Percentiles rank a stretch among this genome's conserved stretches.
phyloP scores from a whole-genome alignment of 371 early-diverging fungal species.

The Zopfochytrium polystomum region DNA sequence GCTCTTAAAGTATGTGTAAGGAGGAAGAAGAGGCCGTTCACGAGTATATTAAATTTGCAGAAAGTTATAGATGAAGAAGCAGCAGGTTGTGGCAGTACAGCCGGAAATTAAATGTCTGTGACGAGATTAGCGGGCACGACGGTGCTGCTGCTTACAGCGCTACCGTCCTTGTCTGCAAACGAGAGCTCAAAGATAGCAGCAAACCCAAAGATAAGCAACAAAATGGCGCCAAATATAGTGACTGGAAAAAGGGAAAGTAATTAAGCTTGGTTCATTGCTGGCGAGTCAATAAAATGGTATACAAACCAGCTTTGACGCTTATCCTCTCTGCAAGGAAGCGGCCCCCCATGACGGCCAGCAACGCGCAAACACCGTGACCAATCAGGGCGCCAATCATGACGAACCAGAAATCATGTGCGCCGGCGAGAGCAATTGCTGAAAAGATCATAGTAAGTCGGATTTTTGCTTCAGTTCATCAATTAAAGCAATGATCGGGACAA shows the following conservation, averaged over 20 bases:
- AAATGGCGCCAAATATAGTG: conserved; percentile 75
- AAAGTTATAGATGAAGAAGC: too few species aligned
- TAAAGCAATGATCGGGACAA: conserved; percentile 5
- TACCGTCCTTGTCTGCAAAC: too few species aligned
- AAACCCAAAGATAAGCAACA: conserved; percentile 80
- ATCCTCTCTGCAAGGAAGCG: conserved; percentile 80
- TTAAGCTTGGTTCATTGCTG: conserved; percentile 3
- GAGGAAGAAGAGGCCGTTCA: too few species aligned
- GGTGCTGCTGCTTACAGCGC: too few species aligned
- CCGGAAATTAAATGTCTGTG: too few species aligned
- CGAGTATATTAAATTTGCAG: too few species aligned
- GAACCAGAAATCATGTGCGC: conserved; percentile 66
- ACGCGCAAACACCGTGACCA: conserved; percentile 91
- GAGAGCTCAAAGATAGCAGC: too few species aligned
- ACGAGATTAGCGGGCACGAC: too few species aligned
- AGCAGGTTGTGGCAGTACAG: too few species aligned
- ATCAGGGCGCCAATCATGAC: conserved; percentile 83
- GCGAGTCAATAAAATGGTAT: neutral
- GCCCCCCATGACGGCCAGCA: conserved; percentile 88
- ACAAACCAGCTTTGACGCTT: conserved; percentile 82
- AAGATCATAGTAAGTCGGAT: neutral
- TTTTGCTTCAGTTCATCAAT: too few species aligned
- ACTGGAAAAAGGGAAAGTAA: conserved; percentile 51
- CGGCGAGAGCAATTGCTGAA: conserved; percentile 90
- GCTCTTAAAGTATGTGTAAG: too few species aligned